These are phyloP conservation scores for Micractinium sp. DNA, from an alignment of 139 green algal species.

Conservation along the genomic window DNA sequence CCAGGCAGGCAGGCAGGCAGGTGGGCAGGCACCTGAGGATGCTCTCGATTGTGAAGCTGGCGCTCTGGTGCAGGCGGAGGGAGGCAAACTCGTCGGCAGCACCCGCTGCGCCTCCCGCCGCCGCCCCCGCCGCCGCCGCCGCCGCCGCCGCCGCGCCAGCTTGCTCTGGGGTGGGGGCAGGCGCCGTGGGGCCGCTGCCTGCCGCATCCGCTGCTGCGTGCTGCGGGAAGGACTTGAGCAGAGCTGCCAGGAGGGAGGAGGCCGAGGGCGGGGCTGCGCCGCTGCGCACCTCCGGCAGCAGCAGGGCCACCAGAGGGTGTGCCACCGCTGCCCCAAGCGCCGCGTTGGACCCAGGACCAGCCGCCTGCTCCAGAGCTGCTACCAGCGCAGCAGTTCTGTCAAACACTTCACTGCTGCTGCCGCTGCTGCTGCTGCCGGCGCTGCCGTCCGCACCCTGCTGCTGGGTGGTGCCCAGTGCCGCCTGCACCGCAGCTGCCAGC, in stretches of 20 bases:
- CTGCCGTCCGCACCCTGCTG: background rate
- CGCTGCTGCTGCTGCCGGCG: background rate
- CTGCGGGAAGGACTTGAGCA: conserved; percentile 40
- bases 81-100: background rate
- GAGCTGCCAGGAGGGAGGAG: conserved; percentile 18
- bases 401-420: background rate
- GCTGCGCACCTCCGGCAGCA: conserved; percentile 39
- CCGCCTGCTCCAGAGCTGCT: conserved; percentile 1
- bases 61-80: conserved; percentile 36
- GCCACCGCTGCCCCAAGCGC: conserved; percentile 10
- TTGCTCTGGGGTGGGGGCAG: background rate
- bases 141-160: background rate
- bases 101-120: background rate
- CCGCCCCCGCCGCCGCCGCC: background rate
- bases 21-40: conserved; percentile 10
- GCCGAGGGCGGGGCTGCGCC: conserved; percentile 16
- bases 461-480: background rate
- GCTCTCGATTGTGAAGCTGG: conserved; percentile 39
- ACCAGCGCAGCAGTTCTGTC: conserved; percentile 6
- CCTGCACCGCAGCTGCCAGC: conserved; percentile 25
- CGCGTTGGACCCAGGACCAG: background rate
- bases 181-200: background rate
- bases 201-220: conserved; percentile 5
- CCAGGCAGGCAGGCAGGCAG: background rate
- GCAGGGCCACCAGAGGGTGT: conserved; percentile 4